phyloP scores from a whole-genome alignment of 2,329 filamentous ascomycete species.

The Samsoniella hepiali region DNA sequence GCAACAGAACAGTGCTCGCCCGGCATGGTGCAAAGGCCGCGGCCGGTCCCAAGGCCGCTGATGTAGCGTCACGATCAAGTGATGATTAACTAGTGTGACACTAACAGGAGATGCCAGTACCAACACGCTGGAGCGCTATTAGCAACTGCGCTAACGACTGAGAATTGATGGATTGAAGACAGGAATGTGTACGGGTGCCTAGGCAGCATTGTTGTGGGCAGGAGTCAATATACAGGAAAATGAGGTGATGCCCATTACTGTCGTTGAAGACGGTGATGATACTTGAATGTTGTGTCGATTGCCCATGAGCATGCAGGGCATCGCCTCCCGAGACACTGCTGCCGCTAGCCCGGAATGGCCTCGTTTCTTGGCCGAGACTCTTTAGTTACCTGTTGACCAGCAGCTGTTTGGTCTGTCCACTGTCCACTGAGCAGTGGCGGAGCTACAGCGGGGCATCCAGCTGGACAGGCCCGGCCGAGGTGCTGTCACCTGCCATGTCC shows the following conservation, averaged over 20 bases:
- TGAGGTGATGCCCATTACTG: too few relatives aligned
- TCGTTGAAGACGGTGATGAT: too few relatives aligned
- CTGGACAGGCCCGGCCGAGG: neutral
- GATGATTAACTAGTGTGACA: neutral
- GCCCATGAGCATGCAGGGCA: too few relatives aligned
- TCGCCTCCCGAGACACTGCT: neutral
- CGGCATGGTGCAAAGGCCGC: neutral
- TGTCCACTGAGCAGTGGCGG: neutral
- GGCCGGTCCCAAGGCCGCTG: neutral
- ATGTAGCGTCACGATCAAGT: neutral
- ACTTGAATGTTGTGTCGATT: too few relatives aligned
- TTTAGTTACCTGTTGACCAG: neutral
- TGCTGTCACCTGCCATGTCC: neutral
- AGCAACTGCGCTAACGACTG: neutral
- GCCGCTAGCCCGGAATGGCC: neutral
- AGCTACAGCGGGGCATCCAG: slow-evolving; percentile 6
- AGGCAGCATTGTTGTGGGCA: neutral
- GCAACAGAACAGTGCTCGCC: neutral
- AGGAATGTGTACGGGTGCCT: neutral
- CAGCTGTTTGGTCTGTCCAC: neutral
- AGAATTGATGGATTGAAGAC: neutral
- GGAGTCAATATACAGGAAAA: too few relatives aligned
- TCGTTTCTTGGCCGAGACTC: neutral
- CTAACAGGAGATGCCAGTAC: neutral
- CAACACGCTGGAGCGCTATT: neutral